Percentiles rank a stretch among this genome's conserved stretches.
These are phyloP conservation scores for Komagataella pastoris DNA, from an alignment of 805 yeast genomes.

Conservation along the genomic window DNA sequence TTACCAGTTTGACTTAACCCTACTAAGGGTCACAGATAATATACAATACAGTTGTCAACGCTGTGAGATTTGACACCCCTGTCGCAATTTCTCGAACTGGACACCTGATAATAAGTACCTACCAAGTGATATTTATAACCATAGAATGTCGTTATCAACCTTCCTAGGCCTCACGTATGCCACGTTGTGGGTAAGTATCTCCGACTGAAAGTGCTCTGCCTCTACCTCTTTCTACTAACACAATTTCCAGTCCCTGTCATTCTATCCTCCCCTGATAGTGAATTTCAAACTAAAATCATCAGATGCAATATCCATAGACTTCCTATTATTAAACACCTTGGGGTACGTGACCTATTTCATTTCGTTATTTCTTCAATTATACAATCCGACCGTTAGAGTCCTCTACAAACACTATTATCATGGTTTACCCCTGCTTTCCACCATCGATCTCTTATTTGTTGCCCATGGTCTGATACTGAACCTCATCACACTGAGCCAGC, in stretches of 20 bases:
- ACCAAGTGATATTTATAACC: not conserved
- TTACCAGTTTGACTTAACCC: too few relatives aligned
- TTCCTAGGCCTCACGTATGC: slow-evolving; percentile 2
- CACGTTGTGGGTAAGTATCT: slow-evolving; percentile 2
- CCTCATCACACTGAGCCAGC: slow-evolving; percentile 22
- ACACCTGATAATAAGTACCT: not conserved
- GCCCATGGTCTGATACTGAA: slow-evolving; percentile 32
- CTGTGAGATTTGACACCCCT: too few relatives aligned
- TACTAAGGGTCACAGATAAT: too few relatives aligned
- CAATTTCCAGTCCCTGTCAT: slow-evolving; percentile 25
- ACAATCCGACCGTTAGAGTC: slow-evolving; percentile 16
- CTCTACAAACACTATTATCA: slow-evolving; percentile 16
- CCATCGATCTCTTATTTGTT: slow-evolving; percentile 32
- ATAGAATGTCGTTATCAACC: not conserved
- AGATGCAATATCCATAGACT: slow-evolving; percentile 37
- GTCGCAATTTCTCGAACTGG: not conserved
- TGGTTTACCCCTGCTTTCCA: slow-evolving; percentile 25
- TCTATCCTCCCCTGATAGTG: slow-evolving; percentile 32
- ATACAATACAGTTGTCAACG: too few relatives aligned
- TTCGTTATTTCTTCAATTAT: slow-evolving; percentile 30
- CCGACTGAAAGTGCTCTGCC: not conserved
- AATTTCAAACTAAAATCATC: slow-evolving; percentile 26
- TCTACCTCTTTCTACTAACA: not conserved
- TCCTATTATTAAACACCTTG: slow-evolving; percentile 26
- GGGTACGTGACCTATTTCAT: slow-evolving; percentile 32